Evolutionary conservation across 2,329 filamentous ascomycete species (phyloP), one percentile per base, ranked within the genome.

Genomic region (Pseudogymnoascus sp.): DNA sequence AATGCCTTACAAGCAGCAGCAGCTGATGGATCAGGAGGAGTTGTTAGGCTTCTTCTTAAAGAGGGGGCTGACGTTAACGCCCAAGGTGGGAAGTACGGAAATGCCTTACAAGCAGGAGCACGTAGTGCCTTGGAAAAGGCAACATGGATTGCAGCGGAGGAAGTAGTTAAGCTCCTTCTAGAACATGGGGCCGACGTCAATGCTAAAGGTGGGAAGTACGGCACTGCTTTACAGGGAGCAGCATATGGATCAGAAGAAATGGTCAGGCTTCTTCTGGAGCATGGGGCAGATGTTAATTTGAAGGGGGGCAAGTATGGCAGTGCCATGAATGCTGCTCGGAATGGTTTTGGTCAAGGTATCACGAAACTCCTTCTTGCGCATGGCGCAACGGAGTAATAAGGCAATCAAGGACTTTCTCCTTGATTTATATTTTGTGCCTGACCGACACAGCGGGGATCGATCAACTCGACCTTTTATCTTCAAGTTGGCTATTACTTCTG

Each of bases 141-240:
- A n/a, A n/a, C n/a, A n/a, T n/a, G n/a, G n/a, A n/a, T n/a, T n/a
- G n/a, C n/a, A n/a, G n/a, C n/a, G n/a, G 15, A 59, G 4, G 18
- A 27, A 13, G 39, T 65, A 27, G 60, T 66, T 1, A 60, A 60
- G 35, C 33, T 67, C 5, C 48, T 68, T 21, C 29, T 66, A 18
- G 62, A 25, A 10, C 15, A 35, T 4, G 59, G 61, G 5, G 62
- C 60, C 5, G 58, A 64, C 31, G 61, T 67, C n/a, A 37, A 63
- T 48, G 58, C 40, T 4, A 40, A 48, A 31, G 52, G 33, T 2
- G 31, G 31, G 9, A 18, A 4, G 33, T 55, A 18, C n/a, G 37
- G 64, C 5, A 63, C 25, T 39, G 37, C 62, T 13, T 58, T 68
- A 1, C 66, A 65, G 35, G 60, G 36, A 21, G 64, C 64, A 31